Base-by-base conservation (phyloP, 441 rosid genomes). In the Melastoma candidum region DNA sequence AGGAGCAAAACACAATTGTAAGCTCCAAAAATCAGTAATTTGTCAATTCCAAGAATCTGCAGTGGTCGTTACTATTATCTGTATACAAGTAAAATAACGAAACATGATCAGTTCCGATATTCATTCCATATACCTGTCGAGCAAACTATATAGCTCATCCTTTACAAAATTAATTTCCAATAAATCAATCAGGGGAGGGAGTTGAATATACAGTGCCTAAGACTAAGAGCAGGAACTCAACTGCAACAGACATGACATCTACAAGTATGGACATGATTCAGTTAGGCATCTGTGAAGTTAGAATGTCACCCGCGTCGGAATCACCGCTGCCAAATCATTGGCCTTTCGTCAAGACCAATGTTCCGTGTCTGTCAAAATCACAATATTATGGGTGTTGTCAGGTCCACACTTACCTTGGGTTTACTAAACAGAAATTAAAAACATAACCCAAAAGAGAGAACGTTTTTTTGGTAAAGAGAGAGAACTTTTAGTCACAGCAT, bases 211-310 rank as follows among this genome's bases (percentile, higher is more conserved):
- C 70, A 74, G 71, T 65, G 71, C 71, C 77, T 63, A 79, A 59
- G 71, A 67, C 77, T 63, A 79, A 59, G 71, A 67, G 74, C 64
- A 76, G 79, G 68, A 71, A 74, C 82, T 77, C 84, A 79, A 75
- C 86, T 76, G 85, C 76, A 70, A 58, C 64, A 59, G 66, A 65
- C 61, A 63, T 17, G 62, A 67, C 67, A 71, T 60, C 71, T 74
- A 75, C 75, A 81, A 70, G 68, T 65, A 65, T 50, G 77, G 62
- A 66, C 52, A 47, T 32, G 53, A 58, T 63, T 70, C 71, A 60
- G 66, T 53, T 61, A 64, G 51, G 64, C 64, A 59, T 72, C 82
- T 51, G 68, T 67, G 47, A 69, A 44, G 27, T 54, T 68, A 45
- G 65, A 60, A 58, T 64, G 57, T 58, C 44, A 58, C 65, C 57